Evolutionary conservation across 2,329 filamentous ascomycete species (phyloP), one percentile per base, ranked within the genome.

Genomic region (Teratosphaeria pseudoeucalypti): DNA sequence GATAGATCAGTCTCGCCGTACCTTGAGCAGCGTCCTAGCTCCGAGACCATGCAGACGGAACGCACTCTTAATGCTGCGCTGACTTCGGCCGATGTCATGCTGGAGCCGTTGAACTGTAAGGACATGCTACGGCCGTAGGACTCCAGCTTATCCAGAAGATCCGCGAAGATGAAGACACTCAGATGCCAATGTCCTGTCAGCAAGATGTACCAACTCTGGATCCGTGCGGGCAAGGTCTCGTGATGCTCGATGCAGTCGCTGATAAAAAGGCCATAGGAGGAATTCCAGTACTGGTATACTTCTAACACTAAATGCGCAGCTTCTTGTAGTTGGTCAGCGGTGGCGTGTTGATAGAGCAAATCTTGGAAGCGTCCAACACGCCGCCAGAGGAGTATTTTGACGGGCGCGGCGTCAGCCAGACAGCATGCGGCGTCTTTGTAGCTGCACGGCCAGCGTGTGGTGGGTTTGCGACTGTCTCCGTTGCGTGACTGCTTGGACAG

Each of bases 141-240:
- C 52, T 61, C 59, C 54, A 61, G 57, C 23, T 57, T 62, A 16
- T 65, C 62, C 39, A 65, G 57, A 26, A 62, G 55, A 27, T 65
- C 63, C 14, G 60, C 57, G 14, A 65, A 58, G 27, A 65, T 62
- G 29, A 65, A 49, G 12, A 63, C 63, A 43, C 59, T 62, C 26
- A 65, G 47, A 55, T 61, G 60, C 63, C 63, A 65, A 34, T 65
- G 63, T 3, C 58, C 63, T 14, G 60, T 58, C n/a, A 65, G 56
- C 12, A 65, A 56, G 23, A 61, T 65, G 34, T 65, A 65, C 63
- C 63, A 65, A 2, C 62, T 62, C 53, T 65, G 63, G 16, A 65
- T 63, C 12, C 63, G 62, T 29, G 59, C 62, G 1, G 63, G 62
- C 23, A 65, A 54, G n/a, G 56, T 43, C 39, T 63, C 61, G 55